phyloP scores from a whole-genome alignment of 2,329 filamentous ascomycete genomes.

The Hansfordia pulvinata region DNA sequence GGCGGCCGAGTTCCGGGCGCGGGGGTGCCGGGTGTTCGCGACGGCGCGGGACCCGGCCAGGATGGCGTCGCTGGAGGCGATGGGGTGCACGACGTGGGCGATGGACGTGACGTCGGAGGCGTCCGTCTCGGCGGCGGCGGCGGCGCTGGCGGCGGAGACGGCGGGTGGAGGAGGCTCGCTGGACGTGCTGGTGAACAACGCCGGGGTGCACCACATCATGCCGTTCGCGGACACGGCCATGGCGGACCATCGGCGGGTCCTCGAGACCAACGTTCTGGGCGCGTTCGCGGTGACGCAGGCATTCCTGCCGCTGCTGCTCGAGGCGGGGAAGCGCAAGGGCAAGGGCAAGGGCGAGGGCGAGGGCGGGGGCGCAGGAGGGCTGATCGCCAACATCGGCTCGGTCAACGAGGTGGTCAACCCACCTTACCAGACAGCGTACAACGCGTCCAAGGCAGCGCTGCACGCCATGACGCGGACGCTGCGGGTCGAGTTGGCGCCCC shows the following conservation, averaged over 20 bases:
- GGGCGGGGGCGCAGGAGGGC: slow-evolving; percentile 1
- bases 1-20: slow-evolving; percentile 18
- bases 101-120: too few relatives aligned
- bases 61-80: not conserved
- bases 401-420: slow-evolving; percentile 1
- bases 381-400: not conserved
- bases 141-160: too few relatives aligned
- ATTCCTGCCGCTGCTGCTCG: slow-evolving; percentile 3
- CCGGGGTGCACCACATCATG: slow-evolving; percentile 2
- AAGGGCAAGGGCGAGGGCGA: too few relatives aligned
- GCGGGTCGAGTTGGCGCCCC: slow-evolving; percentile 1
- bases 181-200: slow-evolving; percentile 5
- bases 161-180: too few relatives aligned
- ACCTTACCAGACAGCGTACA: slow-evolving; percentile 1
- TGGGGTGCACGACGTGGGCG: not conserved
- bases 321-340: not conserved
- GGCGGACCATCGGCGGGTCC: slow-evolving; percentile 1
- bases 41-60: slow-evolving; percentile 15
- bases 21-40: slow-evolving; percentile 22
- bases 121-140: too few relatives aligned
- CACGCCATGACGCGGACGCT: not conserved
- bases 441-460: slow-evolving; percentile 4
- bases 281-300: slow-evolving; percentile 3
- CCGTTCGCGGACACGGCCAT: slow-evolving; percentile 3
- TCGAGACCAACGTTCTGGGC: slow-evolving; percentile 3